Conservation (phyloP, 2,329 filamentous ascomycete species). For the Trichoderma sp. region DNA sequence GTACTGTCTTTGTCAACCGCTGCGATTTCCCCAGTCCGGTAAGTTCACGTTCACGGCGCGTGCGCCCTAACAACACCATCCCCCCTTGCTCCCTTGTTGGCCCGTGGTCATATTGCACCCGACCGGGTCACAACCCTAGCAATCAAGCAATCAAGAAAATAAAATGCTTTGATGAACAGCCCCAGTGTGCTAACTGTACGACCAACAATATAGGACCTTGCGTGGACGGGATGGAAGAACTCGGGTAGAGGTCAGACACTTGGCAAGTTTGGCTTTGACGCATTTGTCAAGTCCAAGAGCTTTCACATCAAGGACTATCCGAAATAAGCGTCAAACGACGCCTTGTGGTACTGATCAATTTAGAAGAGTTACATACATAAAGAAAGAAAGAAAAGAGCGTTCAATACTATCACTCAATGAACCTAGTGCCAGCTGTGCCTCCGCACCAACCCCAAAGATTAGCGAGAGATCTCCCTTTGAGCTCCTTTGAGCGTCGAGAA, state of each 20-base stretch:
- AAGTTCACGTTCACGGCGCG: slow-evolving; percentile 47
- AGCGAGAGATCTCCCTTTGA: slow-evolving; percentile 27
- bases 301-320: slow-evolving; percentile 86
- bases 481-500: background rate
- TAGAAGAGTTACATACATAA: background rate
- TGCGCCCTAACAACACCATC: background rate
- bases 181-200: slow-evolving; percentile 23
- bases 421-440: slow-evolving; percentile 6
- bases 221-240: slow-evolving; percentile 98
- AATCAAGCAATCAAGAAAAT: background rate
- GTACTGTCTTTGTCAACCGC: slow-evolving; percentile 94
- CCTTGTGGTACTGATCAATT: slow-evolving; percentile 1
- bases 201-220: slow-evolving; percentile 65
- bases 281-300: slow-evolving; percentile 96
- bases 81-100: slow-evolving; percentile 4
- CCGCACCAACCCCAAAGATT: slow-evolving; percentile 22
- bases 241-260: slow-evolving; percentile 90
- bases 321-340: slow-evolving; percentile 44
- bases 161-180: background rate
- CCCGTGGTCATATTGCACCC: background rate
- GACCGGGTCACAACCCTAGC: background rate
- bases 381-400: background rate
- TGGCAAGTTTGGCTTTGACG: slow-evolving; percentile 88
- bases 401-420: slow-evolving; percentile 1
- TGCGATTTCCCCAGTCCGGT: slow-evolving; percentile 91